Conservation (phyloP, 805 yeast genomes). For the Monosporozyma yasuniensis region DNA sequence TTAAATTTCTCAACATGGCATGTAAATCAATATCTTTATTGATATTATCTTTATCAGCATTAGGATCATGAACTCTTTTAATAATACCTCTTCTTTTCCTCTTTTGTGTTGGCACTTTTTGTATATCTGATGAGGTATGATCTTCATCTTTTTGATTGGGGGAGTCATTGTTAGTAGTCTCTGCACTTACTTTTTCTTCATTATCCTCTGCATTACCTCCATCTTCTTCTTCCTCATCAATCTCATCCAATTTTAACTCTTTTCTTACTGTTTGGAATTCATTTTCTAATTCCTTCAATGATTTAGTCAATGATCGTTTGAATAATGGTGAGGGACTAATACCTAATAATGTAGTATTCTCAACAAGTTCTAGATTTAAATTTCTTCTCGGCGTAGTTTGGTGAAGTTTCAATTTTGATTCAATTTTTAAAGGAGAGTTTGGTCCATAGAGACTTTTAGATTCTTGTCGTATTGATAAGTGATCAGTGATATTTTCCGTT, state of each 20-base stretch:
- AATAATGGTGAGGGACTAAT: conserved; percentile 24
- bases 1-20: conserved; percentile 3
- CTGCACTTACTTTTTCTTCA: not conserved
- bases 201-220: not conserved
- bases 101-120: conserved; percentile 1
- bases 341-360: conserved; percentile 12
- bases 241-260: conserved; percentile 2
- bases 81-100: conserved; percentile 17
- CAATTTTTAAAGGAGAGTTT: conserved; percentile 24
- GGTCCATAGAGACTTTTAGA: conserved; percentile 22
- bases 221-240: not conserved
- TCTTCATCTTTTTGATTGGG: not conserved
- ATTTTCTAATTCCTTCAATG: conserved; percentile 23
- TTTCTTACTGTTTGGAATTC: conserved; percentile 20
- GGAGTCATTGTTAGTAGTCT: not conserved
- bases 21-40: conserved; percentile 2
- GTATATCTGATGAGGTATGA: not conserved
- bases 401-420: not conserved
- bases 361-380: conserved; percentile 15
- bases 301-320: conserved; percentile 19
- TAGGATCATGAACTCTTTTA: not conserved
- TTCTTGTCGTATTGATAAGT: conserved; percentile 1
- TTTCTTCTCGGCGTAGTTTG: conserved; percentile 1
- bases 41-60: not conserved
- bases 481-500: not conserved